Evolutionary conservation across 2,329 filamentous ascomycete species (phyloP), one percentile per base, ranked within the genome.

Genomic region (Ophiostoma pallidulum): DNA sequence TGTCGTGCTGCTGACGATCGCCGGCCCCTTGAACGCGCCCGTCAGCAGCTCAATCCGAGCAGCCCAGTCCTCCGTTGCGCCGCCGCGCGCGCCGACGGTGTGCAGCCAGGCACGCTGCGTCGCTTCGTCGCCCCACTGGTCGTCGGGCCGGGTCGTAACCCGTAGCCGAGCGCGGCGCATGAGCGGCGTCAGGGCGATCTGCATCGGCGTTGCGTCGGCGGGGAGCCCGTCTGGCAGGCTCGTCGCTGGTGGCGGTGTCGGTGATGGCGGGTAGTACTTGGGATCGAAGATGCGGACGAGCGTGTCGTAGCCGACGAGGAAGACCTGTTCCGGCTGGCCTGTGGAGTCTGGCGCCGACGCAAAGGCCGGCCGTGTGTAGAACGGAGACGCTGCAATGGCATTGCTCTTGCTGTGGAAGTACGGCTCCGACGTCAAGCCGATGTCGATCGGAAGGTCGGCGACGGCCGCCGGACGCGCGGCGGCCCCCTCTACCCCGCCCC

Each of bases 251-350:
- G 20, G 8, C 67, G 53, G 46, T 60, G 37, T 12, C 1, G 18
- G 13, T 7, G 40, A 10, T 10, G 28, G 13, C 3, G 42, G 20
- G 59, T 88, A 87, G 64, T 91, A 91, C 60, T 84, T 86, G 0
- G 82, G 74, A 41, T 85, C 70, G 46, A 86, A 77, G 45, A 91
- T 78, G 18, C 86, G 75, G 14, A 84, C 77, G 7, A 90, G 65
- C 0, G 86, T 91, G 57, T 91, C 86, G 60, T 80, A 91, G 24
- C 86, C 86, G 2, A 79, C 75, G 3, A 90, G 73, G 57, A 86
- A 86, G 4, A 85, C 66, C 57, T 88, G 83, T 45, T 73, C 66
- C 8, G 62, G 58, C 9, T 58, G 9, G 28, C 32, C 26, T 12
- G 32, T 24, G 32, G 9, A n/a, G 35, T 35, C 41, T 3, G 38